These are phyloP conservation scores for Raffaelea albimanens DNA, from an alignment of 2,329 filamentous ascomycete species.

Conservation along the genomic window DNA sequence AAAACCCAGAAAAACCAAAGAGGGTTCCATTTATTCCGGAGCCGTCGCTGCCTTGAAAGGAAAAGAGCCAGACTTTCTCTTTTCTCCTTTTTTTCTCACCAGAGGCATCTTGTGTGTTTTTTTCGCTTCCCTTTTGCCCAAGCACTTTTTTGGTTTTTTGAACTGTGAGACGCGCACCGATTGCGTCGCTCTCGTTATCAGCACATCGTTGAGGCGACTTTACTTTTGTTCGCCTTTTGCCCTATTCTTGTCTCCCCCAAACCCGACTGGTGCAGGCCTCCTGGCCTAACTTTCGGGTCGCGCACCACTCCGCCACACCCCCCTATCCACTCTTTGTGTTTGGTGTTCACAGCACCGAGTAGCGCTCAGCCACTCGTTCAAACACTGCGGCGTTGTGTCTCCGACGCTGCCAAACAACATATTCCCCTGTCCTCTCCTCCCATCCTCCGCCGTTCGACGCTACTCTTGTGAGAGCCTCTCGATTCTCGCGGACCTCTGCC, in stretches of 20 bases:
- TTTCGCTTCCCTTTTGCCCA: no score
- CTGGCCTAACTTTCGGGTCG: constrained; percentile 5
- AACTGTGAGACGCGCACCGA: no score
- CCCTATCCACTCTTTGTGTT: neutral
- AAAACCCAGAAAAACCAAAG: no score
- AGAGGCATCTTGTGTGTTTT: no score
- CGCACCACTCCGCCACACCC: neutral
- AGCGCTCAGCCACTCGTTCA: constrained; percentile 11
- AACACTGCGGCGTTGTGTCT: constrained; percentile 5
- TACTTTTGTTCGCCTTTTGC: neutral
- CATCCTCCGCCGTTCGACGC: neutral
- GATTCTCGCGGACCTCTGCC: neutral
- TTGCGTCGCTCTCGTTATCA: neutral
- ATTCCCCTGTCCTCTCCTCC: neutral
- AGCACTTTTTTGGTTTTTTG: no score
- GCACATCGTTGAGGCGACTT: neutral
- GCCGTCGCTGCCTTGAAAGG: no score
- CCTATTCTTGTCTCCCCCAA: constrained; percentile 5
- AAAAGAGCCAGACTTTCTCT: no score
- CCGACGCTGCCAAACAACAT: constrained; percentile 6
- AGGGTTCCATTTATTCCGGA: no score
- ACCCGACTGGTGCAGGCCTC: constrained; percentile 1
- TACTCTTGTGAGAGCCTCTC: neutral
- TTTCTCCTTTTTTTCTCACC: no score
- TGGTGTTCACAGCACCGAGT: constrained; percentile 4